Evolutionary conservation across 2,329 filamentous ascomycete genomes (phyloP), one percentile per base, ranked within the genome.

Genomic region (Trichoderma pleuroti): DNA sequence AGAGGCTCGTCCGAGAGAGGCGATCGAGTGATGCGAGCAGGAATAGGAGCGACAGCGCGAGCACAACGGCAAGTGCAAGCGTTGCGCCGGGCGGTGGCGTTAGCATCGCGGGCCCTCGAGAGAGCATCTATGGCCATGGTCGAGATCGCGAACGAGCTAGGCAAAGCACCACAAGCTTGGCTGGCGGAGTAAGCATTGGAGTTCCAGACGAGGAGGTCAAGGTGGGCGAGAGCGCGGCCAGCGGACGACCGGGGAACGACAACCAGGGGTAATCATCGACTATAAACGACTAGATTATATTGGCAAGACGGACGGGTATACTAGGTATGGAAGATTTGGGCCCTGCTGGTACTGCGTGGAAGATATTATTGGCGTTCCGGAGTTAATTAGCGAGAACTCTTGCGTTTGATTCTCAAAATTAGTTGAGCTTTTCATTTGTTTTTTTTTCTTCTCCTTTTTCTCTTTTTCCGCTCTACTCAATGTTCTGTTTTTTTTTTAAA

Each of bases 171-270:
- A 70, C 83, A 67, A 88, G 85, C 70, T 76, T 83, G 6, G 83
- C 80, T 56, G 68, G 82, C 60, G 88, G 85, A 71, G 77, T 84
- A 3, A 86, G 80, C 6, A 83, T 88, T 0, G 87, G 87, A 2
- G 87, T 89, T 4, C 84, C 87, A 0, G 88, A 90, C 56, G 87
- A 89, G 60, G 87, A 88, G 76, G 78, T 90, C 56, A 83, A 84
- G 65, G 87, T 90, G 32, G 88, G 88, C 2, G 88, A 90, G 80
- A 90, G 88, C 72, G 88, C 88, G 1, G 86, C 87, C 1, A 89
- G 86, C 74, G 77, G 78, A 18, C 78, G 78, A 21, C 73, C 80
- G 21, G 72, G 21, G 24, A 57, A 59, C 32, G 49, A 56, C n/a
- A 49, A 28, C 26, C 52, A 70, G 52, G 49, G 61, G 28, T 65